Conservation (phyloP, 352 stramenopile species). For the Globisporangium paddicum region DNA sequence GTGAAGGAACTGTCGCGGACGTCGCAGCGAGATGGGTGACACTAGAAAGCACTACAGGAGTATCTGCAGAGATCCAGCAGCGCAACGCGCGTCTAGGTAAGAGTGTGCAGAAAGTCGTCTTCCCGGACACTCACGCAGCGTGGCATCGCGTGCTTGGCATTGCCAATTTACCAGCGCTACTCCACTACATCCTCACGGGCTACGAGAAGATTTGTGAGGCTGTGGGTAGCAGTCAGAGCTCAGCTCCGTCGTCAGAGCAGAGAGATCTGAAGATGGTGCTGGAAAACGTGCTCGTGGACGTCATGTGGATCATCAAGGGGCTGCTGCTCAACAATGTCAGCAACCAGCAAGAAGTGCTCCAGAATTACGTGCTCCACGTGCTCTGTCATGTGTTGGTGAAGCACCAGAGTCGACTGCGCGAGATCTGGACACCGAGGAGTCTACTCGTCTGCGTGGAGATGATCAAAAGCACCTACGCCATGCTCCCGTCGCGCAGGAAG, state of each 20-base stretch:
- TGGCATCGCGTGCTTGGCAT: slow-evolving; percentile 63
- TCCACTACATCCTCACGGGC: slow-evolving; percentile 59
- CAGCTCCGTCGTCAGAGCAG: neutral
- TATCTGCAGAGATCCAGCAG: slow-evolving; percentile 72
- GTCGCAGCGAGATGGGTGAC: slow-evolving; percentile 57
- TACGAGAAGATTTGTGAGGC: slow-evolving; percentile 29
- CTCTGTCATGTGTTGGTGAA: slow-evolving; percentile 50
- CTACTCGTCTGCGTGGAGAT: slow-evolving; percentile 67
- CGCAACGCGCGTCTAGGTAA: slow-evolving; percentile 61
- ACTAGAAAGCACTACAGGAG: slow-evolving; percentile 44
- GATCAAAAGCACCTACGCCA: slow-evolving; percentile 43
- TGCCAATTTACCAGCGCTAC: slow-evolving; percentile 38
- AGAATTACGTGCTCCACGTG: slow-evolving; percentile 66
- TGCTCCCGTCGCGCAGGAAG: slow-evolving; percentile 32
- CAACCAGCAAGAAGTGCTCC: slow-evolving; percentile 51
- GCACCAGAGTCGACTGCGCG: slow-evolving; percentile 29
- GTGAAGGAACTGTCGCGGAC: slow-evolving; percentile 42
- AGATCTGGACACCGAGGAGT: slow-evolving; percentile 62
- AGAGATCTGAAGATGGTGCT: slow-evolving; percentile 19
- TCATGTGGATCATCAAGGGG: slow-evolving; percentile 65
- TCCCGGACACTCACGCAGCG: slow-evolving; percentile 30
- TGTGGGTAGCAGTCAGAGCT: neutral
- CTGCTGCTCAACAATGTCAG: slow-evolving; percentile 47
- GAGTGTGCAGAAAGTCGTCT: slow-evolving; percentile 40
- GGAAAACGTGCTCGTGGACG: slow-evolving; percentile 51